These are phyloP conservation scores for Aspergillus olivimuriae DNA, from an alignment of 495 filamentous ascomycete genomes.

Conservation along the genomic window DNA sequence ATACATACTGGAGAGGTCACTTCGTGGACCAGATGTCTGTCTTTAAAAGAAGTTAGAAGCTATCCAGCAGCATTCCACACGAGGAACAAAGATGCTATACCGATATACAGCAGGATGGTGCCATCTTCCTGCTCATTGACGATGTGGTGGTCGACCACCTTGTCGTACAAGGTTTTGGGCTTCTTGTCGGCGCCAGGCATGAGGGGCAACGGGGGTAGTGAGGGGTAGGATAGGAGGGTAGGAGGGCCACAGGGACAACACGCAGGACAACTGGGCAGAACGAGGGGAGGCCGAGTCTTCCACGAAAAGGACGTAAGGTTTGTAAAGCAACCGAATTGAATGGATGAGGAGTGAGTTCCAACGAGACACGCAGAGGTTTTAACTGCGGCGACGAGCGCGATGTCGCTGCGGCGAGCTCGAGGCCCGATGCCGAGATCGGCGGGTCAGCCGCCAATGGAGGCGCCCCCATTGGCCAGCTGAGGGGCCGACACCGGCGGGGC, in stretches of 20 bases:
- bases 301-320: conserved; percentile 4
- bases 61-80: not conserved
- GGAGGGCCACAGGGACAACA: conserved; percentile 1
- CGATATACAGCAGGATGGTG: conserved; percentile 89
- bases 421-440: conserved; percentile 39
- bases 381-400: conserved; percentile 26
- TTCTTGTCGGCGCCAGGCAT: conserved; percentile 77
- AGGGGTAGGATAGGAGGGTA: conserved; percentile 2
- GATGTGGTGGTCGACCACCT: conserved; percentile 89
- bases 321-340: conserved; percentile 12
- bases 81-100: conserved; percentile 35
- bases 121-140: conserved; percentile 91
- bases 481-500: conserved; percentile 3
- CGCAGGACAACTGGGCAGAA: not conserved
- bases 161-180: conserved; percentile 93
- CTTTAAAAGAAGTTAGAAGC: conserved; percentile 30
- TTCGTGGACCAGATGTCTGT: conserved; percentile 94
- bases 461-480: conserved; percentile 21
- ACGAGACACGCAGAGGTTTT: conserved; percentile 31
- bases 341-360: conserved; percentile 5
- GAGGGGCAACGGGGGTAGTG: conserved; percentile 22
- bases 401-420: conserved; percentile 35
- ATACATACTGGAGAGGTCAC: conserved; percentile 70
- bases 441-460: conserved; percentile 33
- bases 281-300: not conserved